Conservation (phyloP, 768 basidiomycete species). For the Xanthoconium purpureum region DNA sequence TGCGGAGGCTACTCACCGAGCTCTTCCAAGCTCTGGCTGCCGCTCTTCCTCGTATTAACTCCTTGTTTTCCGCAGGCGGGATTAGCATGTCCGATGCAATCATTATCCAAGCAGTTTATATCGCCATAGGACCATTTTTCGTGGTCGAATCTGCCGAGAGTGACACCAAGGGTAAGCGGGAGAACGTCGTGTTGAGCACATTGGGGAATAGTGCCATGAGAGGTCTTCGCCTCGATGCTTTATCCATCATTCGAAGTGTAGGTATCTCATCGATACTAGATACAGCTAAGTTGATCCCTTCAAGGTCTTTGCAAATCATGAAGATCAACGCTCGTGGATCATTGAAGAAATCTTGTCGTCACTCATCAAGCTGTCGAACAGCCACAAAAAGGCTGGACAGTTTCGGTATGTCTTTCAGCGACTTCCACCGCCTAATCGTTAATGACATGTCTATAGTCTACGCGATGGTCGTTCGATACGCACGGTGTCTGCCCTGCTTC, state of each 20-base stretch:
- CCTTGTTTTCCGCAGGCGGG: slow-evolving; percentile 67
- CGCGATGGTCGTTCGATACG: slow-evolving; percentile 90
- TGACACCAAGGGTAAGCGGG: slow-evolving; percentile 57
- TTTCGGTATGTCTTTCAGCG: slow-evolving; percentile 57
- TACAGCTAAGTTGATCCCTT: slow-evolving; percentile 2
- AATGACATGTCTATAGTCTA: slow-evolving; percentile 47
- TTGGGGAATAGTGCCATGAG: slow-evolving; percentile 81
- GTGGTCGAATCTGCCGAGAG: slow-evolving; percentile 66
- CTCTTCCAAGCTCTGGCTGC: slow-evolving; percentile 71
- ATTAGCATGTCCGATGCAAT: slow-evolving; percentile 80
- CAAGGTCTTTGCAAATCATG: slow-evolving; percentile 89
- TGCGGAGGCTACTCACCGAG: slow-evolving; percentile 56
- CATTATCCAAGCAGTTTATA: slow-evolving; percentile 90
- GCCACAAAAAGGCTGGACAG: slow-evolving; percentile 86
- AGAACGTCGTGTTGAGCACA: slow-evolving; percentile 53
- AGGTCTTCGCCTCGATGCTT: slow-evolving; percentile 73
- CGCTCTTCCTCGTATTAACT: slow-evolving; percentile 70
- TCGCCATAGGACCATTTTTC: slow-evolving; percentile 93
- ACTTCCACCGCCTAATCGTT: background rate
- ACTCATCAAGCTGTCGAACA: slow-evolving; percentile 84
- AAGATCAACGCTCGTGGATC: slow-evolving; percentile 92
- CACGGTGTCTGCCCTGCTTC: slow-evolving; percentile 86
- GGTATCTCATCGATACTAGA: slow-evolving; percentile 27
- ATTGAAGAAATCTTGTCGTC: slow-evolving; percentile 95
- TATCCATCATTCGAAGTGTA: slow-evolving; percentile 83